These are phyloP conservation scores for Microdochium nivale DNA, from an alignment of 2,329 filamentous ascomycete species.

Conservation along the genomic window DNA sequence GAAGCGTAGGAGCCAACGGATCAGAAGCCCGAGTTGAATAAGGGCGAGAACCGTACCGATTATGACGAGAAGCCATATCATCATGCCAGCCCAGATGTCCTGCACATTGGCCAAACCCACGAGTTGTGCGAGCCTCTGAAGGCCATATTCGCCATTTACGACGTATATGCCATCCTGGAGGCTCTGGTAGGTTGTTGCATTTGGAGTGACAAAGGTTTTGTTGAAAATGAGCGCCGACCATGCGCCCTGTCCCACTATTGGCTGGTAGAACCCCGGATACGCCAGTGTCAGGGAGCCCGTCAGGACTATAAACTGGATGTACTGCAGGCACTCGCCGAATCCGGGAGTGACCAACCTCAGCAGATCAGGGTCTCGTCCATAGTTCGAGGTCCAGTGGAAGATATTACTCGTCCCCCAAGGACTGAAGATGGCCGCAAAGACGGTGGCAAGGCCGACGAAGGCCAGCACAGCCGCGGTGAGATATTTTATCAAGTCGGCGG, in stretches of 20 bases:
- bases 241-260: constrained; percentile 74
- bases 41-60: constrained; percentile 58
- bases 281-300: constrained; percentile 80
- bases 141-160: constrained; percentile 67
- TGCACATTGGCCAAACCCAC: constrained; percentile 67
- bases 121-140: constrained; percentile 71
- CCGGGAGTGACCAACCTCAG: constrained; percentile 89
- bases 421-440: constrained; percentile 78
- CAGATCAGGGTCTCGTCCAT: constrained; percentile 86
- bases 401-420: constrained; percentile 89
- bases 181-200: constrained; percentile 37
- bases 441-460: constrained; percentile 72
- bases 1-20: constrained; percentile 67
- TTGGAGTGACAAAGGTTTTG: constrained; percentile 69
- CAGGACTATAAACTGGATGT: constrained; percentile 86
- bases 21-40: constrained; percentile 67
- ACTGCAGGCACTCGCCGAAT: constrained; percentile 93
- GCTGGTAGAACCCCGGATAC: constrained; percentile 93
- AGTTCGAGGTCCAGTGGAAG: constrained; percentile 97
- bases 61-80: constrained; percentile 79
- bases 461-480: constrained; percentile 72
- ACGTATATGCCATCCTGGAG: constrained; percentile 82
- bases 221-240: constrained; percentile 96
- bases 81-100: constrained; percentile 92
- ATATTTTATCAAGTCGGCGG: constrained; percentile 64